Base-by-base conservation (phyloP, 2,329 filamentous ascomycete genomes). In the Colletotrichum sp. region DNA sequence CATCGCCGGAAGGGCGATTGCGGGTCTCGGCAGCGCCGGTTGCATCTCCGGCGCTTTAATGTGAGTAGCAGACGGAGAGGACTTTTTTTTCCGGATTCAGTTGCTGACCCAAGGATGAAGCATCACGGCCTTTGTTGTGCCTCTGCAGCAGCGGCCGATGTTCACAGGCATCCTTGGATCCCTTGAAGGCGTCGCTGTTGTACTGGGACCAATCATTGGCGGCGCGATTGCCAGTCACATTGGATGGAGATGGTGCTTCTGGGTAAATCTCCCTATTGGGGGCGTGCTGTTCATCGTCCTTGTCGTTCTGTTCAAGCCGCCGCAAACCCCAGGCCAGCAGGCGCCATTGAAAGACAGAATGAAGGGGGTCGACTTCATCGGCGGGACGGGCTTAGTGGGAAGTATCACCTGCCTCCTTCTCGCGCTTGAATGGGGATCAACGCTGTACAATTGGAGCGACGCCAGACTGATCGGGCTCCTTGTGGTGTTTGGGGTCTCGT, bases 221-320 rank as follows among this genome's bases (percentile, higher is more conserved):
- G 69, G 69, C 18, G 61, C 69, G 7, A 65, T 71, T 18, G 62
- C 69, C 5, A 71, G 59, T 34, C 61, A 58, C 48, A 43, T 71
- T 4, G 28, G 38, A 43, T 69, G 62, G 58, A 36, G 85, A 67
- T 89, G 90, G 90, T 91, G 90, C 79, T 91, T 91, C 78, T 91
- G 88, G 79, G 88, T 91, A 79, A 91, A 91, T 76, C 85, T 91
- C 14, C 90, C 90, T 9, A 85, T 91, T 65, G 89, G 89, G 18
- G 88, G 83, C 38, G 81, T 88, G 21, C 86, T 87, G 6, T 82
- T 87, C 16, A 13, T 87, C 16, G 86, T 87, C 65, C 85, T 91
- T 72, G 79, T 86, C 43, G 81, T 90, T 66, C 86, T 89, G 77
- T 86, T 89, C 77, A 62, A 52, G 21, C 69, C 67, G 1, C 21